Evolutionary conservation across 1,284 basidiomycete genomes (phyloP).

Genomic region (Apiotrichum mycotoxinovorans): DNA sequence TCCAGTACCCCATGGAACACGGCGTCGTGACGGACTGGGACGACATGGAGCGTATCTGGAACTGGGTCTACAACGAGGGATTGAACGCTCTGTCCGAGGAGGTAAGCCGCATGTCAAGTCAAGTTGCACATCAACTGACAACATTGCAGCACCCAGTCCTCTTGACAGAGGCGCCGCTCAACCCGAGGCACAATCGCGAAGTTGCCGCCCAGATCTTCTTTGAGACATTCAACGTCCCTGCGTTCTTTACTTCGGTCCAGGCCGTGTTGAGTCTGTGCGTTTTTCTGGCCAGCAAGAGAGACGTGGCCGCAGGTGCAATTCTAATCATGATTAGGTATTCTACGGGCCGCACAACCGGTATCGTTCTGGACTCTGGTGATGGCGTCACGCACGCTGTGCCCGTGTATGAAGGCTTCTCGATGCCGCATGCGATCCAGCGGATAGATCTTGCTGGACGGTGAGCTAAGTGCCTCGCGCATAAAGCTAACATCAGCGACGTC

Average conservation of each 20-base stretch:
- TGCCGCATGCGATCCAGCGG: constrained; percentile 95
- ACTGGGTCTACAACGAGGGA: constrained; percentile 92
- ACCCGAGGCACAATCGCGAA: constrained; percentile 90
- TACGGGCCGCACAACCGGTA: constrained; percentile 97
- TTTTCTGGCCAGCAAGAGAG: background rate
- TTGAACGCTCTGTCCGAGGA: constrained; percentile 92
- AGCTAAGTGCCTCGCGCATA: too few species aligned
- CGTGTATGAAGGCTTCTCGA: constrained; percentile 98
- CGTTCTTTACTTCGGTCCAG: constrained; percentile 94
- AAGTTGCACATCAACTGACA: background rate
- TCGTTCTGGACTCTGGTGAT: constrained; percentile 97
- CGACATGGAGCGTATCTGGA: constrained; percentile 98
- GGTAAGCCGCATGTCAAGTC: constrained; percentile 56
- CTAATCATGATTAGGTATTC: constrained; percentile 69
- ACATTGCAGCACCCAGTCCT: constrained; percentile 86
- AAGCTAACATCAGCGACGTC: constrained; percentile 65
- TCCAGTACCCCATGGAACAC: constrained; percentile 98
- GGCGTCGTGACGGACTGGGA: constrained; percentile 90
- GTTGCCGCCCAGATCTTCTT: constrained; percentile 97
- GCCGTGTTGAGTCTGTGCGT: constrained; percentile 90
- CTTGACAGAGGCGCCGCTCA: constrained; percentile 89
- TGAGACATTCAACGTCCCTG: constrained; percentile 98
- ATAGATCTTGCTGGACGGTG: constrained; percentile 94
- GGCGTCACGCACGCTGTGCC: constrained; percentile 99
- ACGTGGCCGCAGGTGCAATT: constrained; percentile 1